A percentile compares a stretch with the other conserved stretches of the same genome.
These are phyloP conservation scores for Fusarium globosum DNA, from an alignment of 2,329 filamentous ascomycete species.

Conservation along the genomic window DNA sequence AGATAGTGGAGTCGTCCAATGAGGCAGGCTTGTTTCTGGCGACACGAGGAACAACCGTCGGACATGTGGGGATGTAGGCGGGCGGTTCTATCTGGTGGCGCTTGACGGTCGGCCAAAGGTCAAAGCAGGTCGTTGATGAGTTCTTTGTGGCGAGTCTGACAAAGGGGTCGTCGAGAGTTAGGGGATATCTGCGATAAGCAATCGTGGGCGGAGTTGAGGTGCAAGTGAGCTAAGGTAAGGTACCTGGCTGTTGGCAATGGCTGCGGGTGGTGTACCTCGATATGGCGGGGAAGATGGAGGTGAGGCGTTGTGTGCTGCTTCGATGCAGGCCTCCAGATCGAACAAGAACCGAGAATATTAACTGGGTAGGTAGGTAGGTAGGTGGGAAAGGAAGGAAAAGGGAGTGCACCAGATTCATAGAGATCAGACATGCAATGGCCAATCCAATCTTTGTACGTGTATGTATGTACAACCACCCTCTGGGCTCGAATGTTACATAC, in stretches of 20 bases:
- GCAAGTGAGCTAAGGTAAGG: constrained; percentile 33
- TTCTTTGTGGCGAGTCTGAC: constrained; percentile 17
- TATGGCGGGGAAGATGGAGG: constrained; percentile 33
- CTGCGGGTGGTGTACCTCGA: constrained; percentile 25
- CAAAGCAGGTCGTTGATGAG: constrained; percentile 19
- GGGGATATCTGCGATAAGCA: constrained; percentile 31
- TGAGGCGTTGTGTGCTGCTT: constrained; percentile 39
- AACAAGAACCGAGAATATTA: constrained; percentile 24
- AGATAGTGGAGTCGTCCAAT: constrained; percentile 46
- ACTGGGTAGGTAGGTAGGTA: not conserved
- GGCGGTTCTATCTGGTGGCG: constrained; percentile 41
- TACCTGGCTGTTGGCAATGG: constrained; percentile 34
- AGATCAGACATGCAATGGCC: constrained; percentile 26
- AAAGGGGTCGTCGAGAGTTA: constrained; percentile 5
- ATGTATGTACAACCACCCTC: constrained; percentile 24
- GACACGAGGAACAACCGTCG: constrained; percentile 45
- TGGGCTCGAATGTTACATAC: constrained; percentile 26
- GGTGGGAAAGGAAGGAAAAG: not conserved
- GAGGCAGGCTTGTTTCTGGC: constrained; percentile 43
- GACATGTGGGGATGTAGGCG: constrained; percentile 45
- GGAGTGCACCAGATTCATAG: constrained; percentile 20
- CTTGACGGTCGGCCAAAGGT: constrained; percentile 35
- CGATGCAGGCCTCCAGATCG: constrained; percentile 32
- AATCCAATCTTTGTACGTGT: constrained; percentile 28
- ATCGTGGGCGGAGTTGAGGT: constrained; percentile 35